These are phyloP conservation scores for Mycena kentingensis DNA, from an alignment of 768 basidiomycete species.

Conservation along the genomic window DNA sequence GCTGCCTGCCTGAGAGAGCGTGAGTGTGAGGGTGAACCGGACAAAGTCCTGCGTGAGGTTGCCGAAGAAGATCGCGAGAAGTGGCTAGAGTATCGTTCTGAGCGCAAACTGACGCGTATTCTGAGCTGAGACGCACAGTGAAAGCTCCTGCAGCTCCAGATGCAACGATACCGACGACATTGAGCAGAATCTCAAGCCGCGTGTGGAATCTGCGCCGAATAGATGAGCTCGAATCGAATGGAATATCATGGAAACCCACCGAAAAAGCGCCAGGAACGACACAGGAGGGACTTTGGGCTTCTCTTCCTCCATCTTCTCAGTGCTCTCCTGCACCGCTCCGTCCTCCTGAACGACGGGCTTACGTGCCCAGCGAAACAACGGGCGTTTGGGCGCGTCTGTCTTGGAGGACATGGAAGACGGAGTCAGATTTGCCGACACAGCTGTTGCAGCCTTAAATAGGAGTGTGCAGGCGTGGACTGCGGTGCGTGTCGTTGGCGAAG, in stretches of 20 bases:
- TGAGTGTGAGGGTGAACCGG: slow-evolving; percentile 44
- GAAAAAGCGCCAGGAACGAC: slow-evolving; percentile 26
- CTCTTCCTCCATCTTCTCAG: neutral
- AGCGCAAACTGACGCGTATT: too few relatives aligned
- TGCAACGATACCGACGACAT: slow-evolving; percentile 69
- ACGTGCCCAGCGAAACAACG: too few relatives aligned
- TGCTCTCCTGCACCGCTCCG: neutral
- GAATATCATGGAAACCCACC: slow-evolving; percentile 24
- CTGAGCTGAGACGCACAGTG: neutral
- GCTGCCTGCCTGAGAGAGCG: slow-evolving; percentile 24
- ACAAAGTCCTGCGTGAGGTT: slow-evolving; percentile 76
- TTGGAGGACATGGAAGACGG: too few relatives aligned
- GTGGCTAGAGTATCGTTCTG: too few relatives aligned
- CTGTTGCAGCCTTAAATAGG: too few relatives aligned
- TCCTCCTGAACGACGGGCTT: too few relatives aligned
- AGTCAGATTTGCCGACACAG: too few relatives aligned
- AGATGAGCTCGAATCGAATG: slow-evolving; percentile 17
- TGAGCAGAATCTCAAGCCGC: slow-evolving; percentile 60
- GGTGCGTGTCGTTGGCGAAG: too few relatives aligned
- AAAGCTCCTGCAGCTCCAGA: slow-evolving; percentile 73
- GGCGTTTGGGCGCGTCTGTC: too few relatives aligned
- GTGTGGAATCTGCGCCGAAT: slow-evolving; percentile 85
- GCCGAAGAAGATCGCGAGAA: slow-evolving; percentile 85
- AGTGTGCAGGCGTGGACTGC: too few relatives aligned
- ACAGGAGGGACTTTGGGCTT: neutral